phyloP scores from a whole-genome alignment of 2,329 filamentous ascomycete species.

The Botrytis hyacinthi region DNA sequence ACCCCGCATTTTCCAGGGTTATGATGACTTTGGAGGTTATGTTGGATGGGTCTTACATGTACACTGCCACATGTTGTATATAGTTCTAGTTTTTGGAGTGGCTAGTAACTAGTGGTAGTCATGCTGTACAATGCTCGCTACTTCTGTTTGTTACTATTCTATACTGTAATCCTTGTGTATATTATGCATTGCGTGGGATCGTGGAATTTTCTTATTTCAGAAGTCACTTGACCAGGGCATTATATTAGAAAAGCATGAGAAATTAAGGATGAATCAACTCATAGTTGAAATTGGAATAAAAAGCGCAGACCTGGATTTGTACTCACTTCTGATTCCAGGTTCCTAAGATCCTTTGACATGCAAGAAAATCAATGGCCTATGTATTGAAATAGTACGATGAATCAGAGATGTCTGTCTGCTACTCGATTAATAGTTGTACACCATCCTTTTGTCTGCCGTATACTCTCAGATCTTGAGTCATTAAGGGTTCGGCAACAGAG shows the following conservation, averaged over 20 bases:
- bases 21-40: not conserved
- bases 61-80: not conserved
- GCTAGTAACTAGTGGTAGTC: not conserved
- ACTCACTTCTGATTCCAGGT: too few relatives aligned
- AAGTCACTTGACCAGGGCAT: not conserved
- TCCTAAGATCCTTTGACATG: not conserved
- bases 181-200: not conserved
- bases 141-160: not conserved
- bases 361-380: not conserved
- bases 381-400: not conserved
- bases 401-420: not conserved
- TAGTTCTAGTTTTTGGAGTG: not conserved
- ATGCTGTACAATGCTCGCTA: not conserved
- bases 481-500: not conserved
- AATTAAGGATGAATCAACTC: not conserved
- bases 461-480: not conserved
- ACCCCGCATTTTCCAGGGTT: slow-evolving; percentile 3
- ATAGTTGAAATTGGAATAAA: not conserved
- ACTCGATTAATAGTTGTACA: not conserved
- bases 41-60: not conserved
- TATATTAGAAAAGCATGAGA: not conserved
- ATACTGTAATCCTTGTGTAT: not conserved
- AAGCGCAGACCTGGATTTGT: not conserved
- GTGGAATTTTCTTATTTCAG: not conserved
- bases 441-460: not conserved